Base-by-base conservation (phyloP, 2,329 filamentous ascomycete species). In the Huntiella decipiens region DNA sequence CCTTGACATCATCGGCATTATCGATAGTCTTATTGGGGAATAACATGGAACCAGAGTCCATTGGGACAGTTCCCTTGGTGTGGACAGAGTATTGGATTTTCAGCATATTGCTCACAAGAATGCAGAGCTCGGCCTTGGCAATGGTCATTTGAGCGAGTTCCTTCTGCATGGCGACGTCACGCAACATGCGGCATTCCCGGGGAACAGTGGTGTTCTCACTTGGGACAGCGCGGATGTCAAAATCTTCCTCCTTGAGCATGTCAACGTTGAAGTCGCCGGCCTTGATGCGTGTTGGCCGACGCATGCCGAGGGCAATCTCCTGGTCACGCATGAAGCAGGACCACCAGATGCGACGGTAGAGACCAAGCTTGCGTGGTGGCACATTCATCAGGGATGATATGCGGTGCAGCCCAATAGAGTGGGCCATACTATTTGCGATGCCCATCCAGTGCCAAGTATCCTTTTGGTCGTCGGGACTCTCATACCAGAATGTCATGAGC, bases 361-460 rank as follows among this genome's bases (percentile, higher is more conserved):
- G 66, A 56, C 77, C 83, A 57, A 86, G 82, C 56, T 82, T 80
- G 45, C 74, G 70, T 3, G 65, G 61, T 35, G 81, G 72, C 73
- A 94, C 84, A 54, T 74, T 78, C 6, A 82, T 85, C 48, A 78
- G 80, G 15, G 64, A 66, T 2, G 86, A 85, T 55, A 94, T 83
- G 51, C 87, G 81, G 61, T 96, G 86, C 13, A 95, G 70, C 4
- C 88, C 87, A 52, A 95, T 94, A 10, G 87, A 94, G 60, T 94
- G 85, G 44, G 86, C 87, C 40, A 95, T 67, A 10, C 87, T 94
- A 50, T 93, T 83, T 37, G 87, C 88, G 34, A 95, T 84, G 13
- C 88, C 88, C 83, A 95, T 93, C 88, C 87, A 95, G 58, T 95
- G 87, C 83, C 88, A 95, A 39, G 87, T 95, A 59, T 95, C 88